Base-by-base conservation (phyloP, 163 green algal species). In the Chlorella variabilis region DNA sequence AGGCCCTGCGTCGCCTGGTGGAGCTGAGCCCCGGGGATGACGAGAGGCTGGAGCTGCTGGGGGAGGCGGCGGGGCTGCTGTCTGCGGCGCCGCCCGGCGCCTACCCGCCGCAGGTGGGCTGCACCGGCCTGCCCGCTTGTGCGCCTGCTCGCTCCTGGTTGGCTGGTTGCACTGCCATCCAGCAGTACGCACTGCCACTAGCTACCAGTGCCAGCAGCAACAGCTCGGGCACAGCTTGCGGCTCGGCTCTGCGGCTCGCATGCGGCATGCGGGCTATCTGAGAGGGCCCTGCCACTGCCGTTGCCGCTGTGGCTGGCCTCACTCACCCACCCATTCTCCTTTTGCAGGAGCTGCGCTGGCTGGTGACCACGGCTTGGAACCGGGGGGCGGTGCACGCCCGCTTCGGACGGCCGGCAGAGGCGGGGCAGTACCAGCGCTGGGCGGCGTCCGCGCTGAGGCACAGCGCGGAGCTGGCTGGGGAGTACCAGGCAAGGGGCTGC, bases 291-390 rank as follows among this genome's bases (percentile, higher is more conserved):
- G n/a, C n/a, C n/a, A n/a, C n/a, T n/a, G n/a, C n/a, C n/a, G n/a
- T n/a, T n/a, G n/a, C n/a, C n/a, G n/a, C n/a, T n/a, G n/a, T n/a
- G n/a, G n/a, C n/a, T n/a, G n/a, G n/a, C n/a, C n/a, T n/a, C n/a
- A n/a, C n/a, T n/a, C n/a, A n/a, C n/a, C n/a, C n/a, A n/a, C n/a
- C n/a, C n/a, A n/a, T n/a, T n/a, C n/a, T n/a, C n/a, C n/a, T n/a
- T n/a, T n/a, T n/a, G 49, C 77, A 77, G 76, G 80, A 85, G 73
- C 33, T 74, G 51, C 36, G 71, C 65, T 85, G 75, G 74, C 56
- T 85, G 45, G 29, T 80, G 4, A 85, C 59, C 58, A 71, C 58
- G 0, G 56, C 80, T 2, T 85, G 80, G 80, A 85, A 85, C 75
- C 63, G 80, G 3, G 80, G 80, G 29, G 80, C 80, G 6, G 31